phyloP scores from a whole-genome alignment of 2,329 filamentous ascomycete genomes.

The Calonectria hongkongensis region DNA sequence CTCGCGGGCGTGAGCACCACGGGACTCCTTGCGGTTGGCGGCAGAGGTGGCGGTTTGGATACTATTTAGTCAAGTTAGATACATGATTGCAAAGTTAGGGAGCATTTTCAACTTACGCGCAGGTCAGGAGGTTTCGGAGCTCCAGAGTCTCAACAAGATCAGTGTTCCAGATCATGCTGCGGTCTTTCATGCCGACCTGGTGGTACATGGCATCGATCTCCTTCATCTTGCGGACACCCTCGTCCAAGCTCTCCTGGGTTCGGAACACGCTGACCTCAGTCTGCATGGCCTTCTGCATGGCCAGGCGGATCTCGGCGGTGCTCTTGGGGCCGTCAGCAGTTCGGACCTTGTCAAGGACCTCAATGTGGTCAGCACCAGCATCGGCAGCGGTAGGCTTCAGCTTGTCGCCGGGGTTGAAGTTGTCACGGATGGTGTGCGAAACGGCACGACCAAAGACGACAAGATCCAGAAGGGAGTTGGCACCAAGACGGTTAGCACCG shows the following conservation, averaged over 20 bases:
- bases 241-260: constrained; percentile 93
- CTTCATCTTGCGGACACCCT: constrained; percentile 91
- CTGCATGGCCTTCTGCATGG: constrained; percentile 99
- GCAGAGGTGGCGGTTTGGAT: constrained; percentile 94
- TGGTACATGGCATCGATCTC: constrained; percentile 88
- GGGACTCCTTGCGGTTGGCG: constrained; percentile 96
- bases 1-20: constrained; percentile 97
- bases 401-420: constrained; percentile 87
- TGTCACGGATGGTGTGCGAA: constrained; percentile 97
- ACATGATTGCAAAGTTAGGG: not conserved
- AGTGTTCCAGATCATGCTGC: constrained; percentile 99
- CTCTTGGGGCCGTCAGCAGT: constrained; percentile 89
- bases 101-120: constrained; percentile 84
- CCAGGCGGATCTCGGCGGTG: constrained; percentile 90
- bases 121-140: constrained; percentile 95
- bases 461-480: constrained; percentile 98
- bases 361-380: constrained; percentile 90
- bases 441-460: constrained; percentile 99
- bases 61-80: constrained; percentile 63
- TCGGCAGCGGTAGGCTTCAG: constrained; percentile 89
- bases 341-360: constrained; percentile 89
- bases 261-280: constrained; percentile 97
- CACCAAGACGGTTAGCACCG: constrained; percentile 97
- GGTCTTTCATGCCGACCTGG: constrained; percentile 95
- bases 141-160: constrained; percentile 98